Evolutionary conservation across 768 basidiomycete species (phyloP).

Genomic region (Botryobasidium botryosum): DNA sequence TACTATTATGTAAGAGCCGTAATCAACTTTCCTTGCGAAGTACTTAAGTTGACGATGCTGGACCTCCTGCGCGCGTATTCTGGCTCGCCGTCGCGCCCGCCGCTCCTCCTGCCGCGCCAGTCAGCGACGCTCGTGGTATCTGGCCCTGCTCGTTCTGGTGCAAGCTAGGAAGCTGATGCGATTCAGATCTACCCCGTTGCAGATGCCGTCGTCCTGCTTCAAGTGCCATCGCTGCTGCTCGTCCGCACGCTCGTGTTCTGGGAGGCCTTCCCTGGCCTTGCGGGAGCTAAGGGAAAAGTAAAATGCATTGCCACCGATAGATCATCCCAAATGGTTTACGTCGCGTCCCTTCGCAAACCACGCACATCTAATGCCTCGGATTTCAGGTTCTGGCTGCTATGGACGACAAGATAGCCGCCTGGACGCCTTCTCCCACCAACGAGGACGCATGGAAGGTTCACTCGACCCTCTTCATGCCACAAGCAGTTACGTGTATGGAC

Average conservation of each 20-base stretch:
- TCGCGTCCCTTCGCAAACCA: slow-evolving; percentile 1
- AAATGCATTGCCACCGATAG: slow-evolving; percentile 53
- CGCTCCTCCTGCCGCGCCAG: slow-evolving; percentile 40
- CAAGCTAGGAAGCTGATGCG: slow-evolving; percentile 8
- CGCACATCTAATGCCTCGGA: neutral
- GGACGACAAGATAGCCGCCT: slow-evolving; percentile 50
- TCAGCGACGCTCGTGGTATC: slow-evolving; percentile 42
- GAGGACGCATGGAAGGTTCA: slow-evolving; percentile 61
- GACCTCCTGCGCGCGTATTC: slow-evolving; percentile 30
- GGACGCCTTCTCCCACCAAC: slow-evolving; percentile 55
- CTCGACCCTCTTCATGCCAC: slow-evolving; percentile 55
- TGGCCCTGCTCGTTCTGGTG: neutral
- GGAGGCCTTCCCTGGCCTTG: slow-evolving; percentile 58
- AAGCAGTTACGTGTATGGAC: slow-evolving; percentile 45
- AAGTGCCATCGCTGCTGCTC: slow-evolving; percentile 49
- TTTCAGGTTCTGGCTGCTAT: slow-evolving; percentile 57
- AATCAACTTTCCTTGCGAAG: no score
- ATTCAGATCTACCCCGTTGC: slow-evolving; percentile 54
- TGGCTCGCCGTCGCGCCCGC: slow-evolving; percentile 33
- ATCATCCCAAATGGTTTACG: slow-evolving; percentile 67
- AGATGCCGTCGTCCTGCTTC: slow-evolving; percentile 41
- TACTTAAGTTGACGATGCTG: no score
- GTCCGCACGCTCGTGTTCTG: slow-evolving; percentile 59
- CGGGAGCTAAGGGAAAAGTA: slow-evolving; percentile 29
- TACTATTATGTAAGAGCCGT: no score